Percentiles rank a stretch among this genome's conserved stretches.
phyloP scores from a whole-genome alignment of 257 asterid genomes.

The Solanum bukasovii region DNA sequence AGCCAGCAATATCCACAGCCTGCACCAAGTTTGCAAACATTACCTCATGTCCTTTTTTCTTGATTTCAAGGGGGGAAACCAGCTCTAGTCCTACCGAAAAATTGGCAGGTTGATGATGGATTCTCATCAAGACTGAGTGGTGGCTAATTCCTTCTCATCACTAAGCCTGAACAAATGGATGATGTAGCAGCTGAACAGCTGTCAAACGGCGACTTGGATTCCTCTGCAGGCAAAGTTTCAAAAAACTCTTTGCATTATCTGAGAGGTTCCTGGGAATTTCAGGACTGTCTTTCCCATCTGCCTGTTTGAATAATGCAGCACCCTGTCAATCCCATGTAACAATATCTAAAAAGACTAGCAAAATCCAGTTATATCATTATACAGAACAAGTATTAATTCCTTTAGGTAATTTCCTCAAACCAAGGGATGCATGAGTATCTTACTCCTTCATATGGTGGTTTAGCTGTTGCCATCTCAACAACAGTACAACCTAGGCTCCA shows the following conservation, averaged over 20 bases:
- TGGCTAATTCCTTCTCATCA: not conserved
- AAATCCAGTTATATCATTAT: not conserved
- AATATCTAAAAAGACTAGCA: not conserved
- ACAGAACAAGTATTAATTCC: not conserved
- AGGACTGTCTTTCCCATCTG: slow-evolving; percentile 49
- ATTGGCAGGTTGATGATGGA: no score
- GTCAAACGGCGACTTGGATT: slow-evolving; percentile 46
- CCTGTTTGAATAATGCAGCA: slow-evolving; percentile 40
- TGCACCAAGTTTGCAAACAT: not conserved
- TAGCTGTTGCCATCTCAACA: slow-evolving; percentile 67
- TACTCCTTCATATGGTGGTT: slow-evolving; percentile 68
- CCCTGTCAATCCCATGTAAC: slow-evolving; percentile 24
- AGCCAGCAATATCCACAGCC: not conserved
- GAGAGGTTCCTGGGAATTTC: slow-evolving; percentile 48
- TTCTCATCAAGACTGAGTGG: not conserved
- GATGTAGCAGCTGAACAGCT: slow-evolving; percentile 44
- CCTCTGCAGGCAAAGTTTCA: slow-evolving; percentile 48
- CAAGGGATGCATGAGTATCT: not conserved
- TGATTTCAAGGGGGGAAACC: not conserved
- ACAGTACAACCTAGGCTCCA: slow-evolving; percentile 81
- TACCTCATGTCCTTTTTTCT: not conserved
- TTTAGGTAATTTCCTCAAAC: not conserved
- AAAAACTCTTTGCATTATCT: slow-evolving; percentile 40
- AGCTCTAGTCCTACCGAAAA: no score
- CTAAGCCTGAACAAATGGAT: slow-evolving; percentile 28